A percentile compares a stretch with the other conserved stretches of the same genome.
Conservation (phyloP, 305 asterid genomes). For the Striga hermonthica region DNA sequence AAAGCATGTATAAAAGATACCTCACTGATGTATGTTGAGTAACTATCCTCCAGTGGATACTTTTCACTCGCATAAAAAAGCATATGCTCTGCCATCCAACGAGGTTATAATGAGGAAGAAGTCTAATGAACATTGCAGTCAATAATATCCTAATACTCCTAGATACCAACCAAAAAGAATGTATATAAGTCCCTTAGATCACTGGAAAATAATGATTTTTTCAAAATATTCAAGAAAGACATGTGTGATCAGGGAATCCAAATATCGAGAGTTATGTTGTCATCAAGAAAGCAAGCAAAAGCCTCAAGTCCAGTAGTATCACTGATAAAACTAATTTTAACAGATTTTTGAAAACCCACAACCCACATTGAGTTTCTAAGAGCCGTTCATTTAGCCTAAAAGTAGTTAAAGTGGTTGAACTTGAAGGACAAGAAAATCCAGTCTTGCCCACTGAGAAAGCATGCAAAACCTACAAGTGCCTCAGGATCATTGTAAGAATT, state of each 20-base stretch:
- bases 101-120: constrained; percentile 18
- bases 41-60: constrained; percentile 91
- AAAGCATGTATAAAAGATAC: constrained; percentile 32
- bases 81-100: constrained; percentile 75
- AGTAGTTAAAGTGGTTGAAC: background rate
- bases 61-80: constrained; percentile 94
- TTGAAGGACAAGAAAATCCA: too few species aligned
- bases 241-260: background rate
- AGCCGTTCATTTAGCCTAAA: background rate
- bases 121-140: constrained; percentile 6
- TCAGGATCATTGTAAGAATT: constrained; percentile 24
- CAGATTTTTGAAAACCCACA: background rate
- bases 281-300: background rate
- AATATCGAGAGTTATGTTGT: background rate
- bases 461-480: constrained; percentile 59
- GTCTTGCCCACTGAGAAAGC: constrained; percentile 30
- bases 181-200: background rate
- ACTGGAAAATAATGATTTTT: background rate
- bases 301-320: background rate
- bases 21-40: constrained; percentile 82
- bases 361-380: background rate
- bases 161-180: background rate
- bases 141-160: background rate
- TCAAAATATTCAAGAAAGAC: background rate
- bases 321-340: too few species aligned